Conservation (phyloP, 129 eudicot species). For the Gnaphalium uliginosum region DNA sequence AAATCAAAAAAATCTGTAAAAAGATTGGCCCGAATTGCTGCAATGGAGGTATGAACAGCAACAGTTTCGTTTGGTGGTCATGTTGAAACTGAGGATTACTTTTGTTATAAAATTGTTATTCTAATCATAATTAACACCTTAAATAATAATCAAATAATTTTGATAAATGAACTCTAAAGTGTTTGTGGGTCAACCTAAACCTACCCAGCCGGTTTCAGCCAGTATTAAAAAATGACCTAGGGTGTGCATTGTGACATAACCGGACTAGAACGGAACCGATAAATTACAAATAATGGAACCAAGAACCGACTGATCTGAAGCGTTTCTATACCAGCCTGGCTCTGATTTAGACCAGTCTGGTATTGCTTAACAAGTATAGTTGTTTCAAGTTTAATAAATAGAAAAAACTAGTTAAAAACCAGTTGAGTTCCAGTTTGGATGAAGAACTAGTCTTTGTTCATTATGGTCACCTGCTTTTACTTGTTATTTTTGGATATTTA, state of each 20-base stretch:
- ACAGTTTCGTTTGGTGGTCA: neutral
- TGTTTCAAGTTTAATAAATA: neutral
- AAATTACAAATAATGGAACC: neutral
- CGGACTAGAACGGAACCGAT: neutral
- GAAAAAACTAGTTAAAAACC: neutral
- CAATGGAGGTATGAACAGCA: conserved; percentile 58
- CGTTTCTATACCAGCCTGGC: neutral
- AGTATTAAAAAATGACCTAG: neutral
- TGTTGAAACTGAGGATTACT: neutral
- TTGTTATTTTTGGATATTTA: neutral
- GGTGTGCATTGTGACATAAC: neutral
- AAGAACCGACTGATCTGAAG: neutral
- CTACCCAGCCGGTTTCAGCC: neutral
- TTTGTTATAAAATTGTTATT: neutral
- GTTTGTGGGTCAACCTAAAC: neutral
- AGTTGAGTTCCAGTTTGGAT: neutral
- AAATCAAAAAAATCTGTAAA: conserved; percentile 66
- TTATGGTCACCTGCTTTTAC: neutral
- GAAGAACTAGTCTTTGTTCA: neutral
- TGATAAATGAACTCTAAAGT: neutral
- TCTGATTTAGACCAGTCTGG: neutral
- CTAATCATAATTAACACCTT: neutral
- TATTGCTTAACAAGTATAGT: neutral
- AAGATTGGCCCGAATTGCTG: conserved; percentile 48
- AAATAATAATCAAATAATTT: neutral